Evolutionary conservation across 1,284 basidiomycete genomes (phyloP).

Genomic region (Malassezia sp.): DNA sequence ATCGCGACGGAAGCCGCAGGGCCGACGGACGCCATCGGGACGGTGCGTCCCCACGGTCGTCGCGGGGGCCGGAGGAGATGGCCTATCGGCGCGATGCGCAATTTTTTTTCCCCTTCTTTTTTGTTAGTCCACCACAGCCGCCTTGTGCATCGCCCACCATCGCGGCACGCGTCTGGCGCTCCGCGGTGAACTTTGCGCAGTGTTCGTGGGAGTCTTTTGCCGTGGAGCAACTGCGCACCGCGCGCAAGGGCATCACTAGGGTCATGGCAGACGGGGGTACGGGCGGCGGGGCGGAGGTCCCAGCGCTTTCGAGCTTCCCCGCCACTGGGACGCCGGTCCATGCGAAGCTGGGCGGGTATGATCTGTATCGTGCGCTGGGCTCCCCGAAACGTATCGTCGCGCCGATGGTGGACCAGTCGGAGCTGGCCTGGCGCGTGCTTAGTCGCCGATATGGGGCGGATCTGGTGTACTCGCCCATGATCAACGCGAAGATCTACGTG

Average conservation of each 20-base stretch:
- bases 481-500: conserved; percentile 78
- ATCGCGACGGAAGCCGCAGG: conserved; percentile 7
- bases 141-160: too few relatives aligned
- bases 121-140: too few relatives aligned
- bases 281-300: too few relatives aligned
- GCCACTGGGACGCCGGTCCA: conserved; percentile 32
- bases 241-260: too few relatives aligned
- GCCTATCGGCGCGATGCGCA: not conserved
- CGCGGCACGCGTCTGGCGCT: too few relatives aligned
- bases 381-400: conserved; percentile 80
- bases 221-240: too few relatives aligned
- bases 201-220: too few relatives aligned
- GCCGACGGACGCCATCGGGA: conserved; percentile 2
- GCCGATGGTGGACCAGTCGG: conserved; percentile 96
- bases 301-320: conserved; percentile 30
- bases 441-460: conserved; percentile 69
- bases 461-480: conserved; percentile 92
- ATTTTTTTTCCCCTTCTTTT: conserved; percentile 2
- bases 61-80: too few relatives aligned
- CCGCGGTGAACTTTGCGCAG: too few relatives aligned
- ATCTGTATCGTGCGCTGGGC: conserved; percentile 70
- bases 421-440: conserved; percentile 75
- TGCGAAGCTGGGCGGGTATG: conserved; percentile 62
- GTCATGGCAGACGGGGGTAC: too few relatives aligned
- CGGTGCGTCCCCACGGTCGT: too few relatives aligned